These are phyloP conservation scores for Pythium volutum DNA, from an alignment of 352 stramenopile species.

Conservation along the genomic window DNA sequence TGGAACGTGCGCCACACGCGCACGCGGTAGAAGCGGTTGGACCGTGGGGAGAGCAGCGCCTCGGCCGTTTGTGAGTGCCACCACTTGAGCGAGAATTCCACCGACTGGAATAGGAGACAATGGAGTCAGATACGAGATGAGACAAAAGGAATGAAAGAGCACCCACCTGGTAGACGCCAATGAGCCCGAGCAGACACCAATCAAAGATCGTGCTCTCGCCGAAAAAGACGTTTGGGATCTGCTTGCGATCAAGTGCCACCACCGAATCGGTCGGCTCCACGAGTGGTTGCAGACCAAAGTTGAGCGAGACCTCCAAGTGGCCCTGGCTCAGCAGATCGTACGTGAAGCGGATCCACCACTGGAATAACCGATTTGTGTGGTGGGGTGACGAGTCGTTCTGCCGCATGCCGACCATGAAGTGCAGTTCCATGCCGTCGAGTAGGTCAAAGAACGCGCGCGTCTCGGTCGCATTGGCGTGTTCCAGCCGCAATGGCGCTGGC, in stretches of 20 bases:
- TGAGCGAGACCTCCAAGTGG: constrained; percentile 64
- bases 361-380: constrained; percentile 30
- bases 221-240: constrained; percentile 46
- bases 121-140: background rate
- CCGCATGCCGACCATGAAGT: constrained; percentile 48
- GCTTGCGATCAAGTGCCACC: constrained; percentile 5
- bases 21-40: constrained; percentile 11
- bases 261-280: constrained; percentile 7
- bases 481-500: constrained; percentile 41
- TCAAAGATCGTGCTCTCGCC: constrained; percentile 42
- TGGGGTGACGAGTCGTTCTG: constrained; percentile 17
- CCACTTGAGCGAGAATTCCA: constrained; percentile 51
- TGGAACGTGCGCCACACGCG: constrained; percentile 22
- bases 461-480: constrained; percentile 28
- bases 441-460: constrained; percentile 64
- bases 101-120: constrained; percentile 15
- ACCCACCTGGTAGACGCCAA: constrained; percentile 50
- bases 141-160: background rate
- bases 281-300: constrained; percentile 35
- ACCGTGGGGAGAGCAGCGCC: constrained; percentile 16
- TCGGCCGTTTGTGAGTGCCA: constrained; percentile 20
- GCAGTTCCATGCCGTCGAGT: constrained; percentile 61
- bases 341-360: constrained; percentile 60
- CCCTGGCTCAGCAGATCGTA: constrained; percentile 73
- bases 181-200: constrained; percentile 38